Percentiles rank a stretch among this genome's conserved stretches.
Evolutionary conservation across 441 rosid species (phyloP).

Genomic region (Populus tomentosa): DNA sequence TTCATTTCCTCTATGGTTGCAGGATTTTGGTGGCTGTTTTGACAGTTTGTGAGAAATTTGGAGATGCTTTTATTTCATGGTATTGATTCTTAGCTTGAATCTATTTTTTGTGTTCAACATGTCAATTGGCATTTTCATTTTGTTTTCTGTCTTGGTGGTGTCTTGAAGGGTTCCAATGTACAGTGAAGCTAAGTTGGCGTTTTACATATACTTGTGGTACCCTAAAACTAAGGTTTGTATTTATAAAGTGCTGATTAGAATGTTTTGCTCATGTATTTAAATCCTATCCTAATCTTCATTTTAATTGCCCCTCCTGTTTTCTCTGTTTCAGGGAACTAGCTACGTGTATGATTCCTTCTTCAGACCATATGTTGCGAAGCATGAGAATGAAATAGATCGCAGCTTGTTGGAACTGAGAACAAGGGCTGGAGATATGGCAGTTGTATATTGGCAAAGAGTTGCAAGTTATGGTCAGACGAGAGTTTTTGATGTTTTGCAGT

Average conservation of each 20-base stretch:
- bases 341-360: slow-evolving; percentile 92
- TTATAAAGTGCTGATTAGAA: neutral
- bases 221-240: slow-evolving; percentile 67
- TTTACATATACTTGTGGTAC: slow-evolving; percentile 66
- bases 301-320: slow-evolving; percentile 6
- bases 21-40: slow-evolving; percentile 92
- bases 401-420: slow-evolving; percentile 77
- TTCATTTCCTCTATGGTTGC: slow-evolving; percentile 22
- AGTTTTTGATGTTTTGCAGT: slow-evolving; percentile 74
- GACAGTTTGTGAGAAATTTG: slow-evolving; percentile 72
- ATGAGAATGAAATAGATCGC: slow-evolving; percentile 89
- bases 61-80: slow-evolving; percentile 77
- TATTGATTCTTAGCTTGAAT: slow-evolving; percentile 24
- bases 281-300: slow-evolving; percentile 6
- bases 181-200: slow-evolving; percentile 78
- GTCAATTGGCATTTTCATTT: neutral
- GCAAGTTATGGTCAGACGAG: slow-evolving; percentile 81
- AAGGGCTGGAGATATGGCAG: slow-evolving; percentile 76
- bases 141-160: slow-evolving; percentile 18
- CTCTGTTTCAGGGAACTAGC: slow-evolving; percentile 67
- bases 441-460: slow-evolving; percentile 74
- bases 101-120: neutral
- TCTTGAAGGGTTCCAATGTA: slow-evolving; percentile 76
- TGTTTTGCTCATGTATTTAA: neutral
- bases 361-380: slow-evolving; percentile 81